These are phyloP conservation scores for Puccinia coronata DNA, from an alignment of 1,284 basidiomycete species.

Conservation along the genomic window DNA sequence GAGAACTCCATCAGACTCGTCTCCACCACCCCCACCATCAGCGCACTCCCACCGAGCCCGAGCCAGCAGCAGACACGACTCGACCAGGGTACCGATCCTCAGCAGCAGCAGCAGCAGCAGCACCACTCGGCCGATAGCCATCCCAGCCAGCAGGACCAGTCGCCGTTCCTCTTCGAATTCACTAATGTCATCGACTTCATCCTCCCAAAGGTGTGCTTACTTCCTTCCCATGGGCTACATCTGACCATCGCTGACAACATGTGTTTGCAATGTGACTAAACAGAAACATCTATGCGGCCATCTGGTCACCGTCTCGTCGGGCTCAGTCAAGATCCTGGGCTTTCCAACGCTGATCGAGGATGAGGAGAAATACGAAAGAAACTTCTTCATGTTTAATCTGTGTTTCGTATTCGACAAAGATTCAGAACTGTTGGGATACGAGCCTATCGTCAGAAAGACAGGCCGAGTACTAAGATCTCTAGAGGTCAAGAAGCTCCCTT, in stretches of 20 bases:
- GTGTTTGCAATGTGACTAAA: not conserved
- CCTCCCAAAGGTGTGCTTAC: slow-evolving; percentile 41
- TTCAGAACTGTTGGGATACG: slow-evolving; percentile 89
- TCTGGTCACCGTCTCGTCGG: slow-evolving; percentile 71
- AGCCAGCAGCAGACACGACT: not conserved
- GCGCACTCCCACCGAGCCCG: not conserved
- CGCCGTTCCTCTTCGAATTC: slow-evolving; percentile 32
- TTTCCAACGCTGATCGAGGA: slow-evolving; percentile 74
- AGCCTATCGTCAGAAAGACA: slow-evolving; percentile 91
- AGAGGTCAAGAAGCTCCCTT: slow-evolving; percentile 67
- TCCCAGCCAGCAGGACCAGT: not conserved
- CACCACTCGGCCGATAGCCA: not conserved
- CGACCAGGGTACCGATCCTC: not conserved
- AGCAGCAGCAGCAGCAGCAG: not conserved
- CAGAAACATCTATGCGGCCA: slow-evolving; percentile 71
- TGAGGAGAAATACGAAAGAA: slow-evolving; percentile 66
- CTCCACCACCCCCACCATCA: slow-evolving; percentile 51
- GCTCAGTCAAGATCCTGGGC: slow-evolving; percentile 77
- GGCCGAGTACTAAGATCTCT: slow-evolving; percentile 80
- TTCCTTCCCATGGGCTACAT: too few species aligned
- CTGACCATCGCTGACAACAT: not conserved
- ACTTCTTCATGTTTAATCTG: slow-evolving; percentile 85
- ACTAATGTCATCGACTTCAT: slow-evolving; percentile 42
- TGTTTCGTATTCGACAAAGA: slow-evolving; percentile 92
- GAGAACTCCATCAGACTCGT: slow-evolving; percentile 70